These are phyloP conservation scores for Endogone sp. DNA, from an alignment of 192 early-diverging fungal genomes.

Conservation along the genomic window DNA sequence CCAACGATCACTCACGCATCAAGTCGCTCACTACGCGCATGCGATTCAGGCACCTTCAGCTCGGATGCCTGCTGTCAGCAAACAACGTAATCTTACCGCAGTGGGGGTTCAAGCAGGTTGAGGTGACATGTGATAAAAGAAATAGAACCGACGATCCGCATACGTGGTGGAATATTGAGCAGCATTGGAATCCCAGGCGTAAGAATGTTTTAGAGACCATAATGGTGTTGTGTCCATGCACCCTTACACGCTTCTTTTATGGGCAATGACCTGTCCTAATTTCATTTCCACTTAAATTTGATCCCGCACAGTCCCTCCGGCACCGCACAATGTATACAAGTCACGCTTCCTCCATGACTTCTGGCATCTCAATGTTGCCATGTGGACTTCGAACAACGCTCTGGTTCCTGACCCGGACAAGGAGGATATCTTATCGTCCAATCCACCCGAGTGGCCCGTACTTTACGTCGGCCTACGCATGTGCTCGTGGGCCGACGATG, in stretches of 20 bases:
- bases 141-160: constrained; percentile 51
- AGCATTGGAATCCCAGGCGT: constrained; percentile 75
- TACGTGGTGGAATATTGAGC: constrained; percentile 93
- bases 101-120: constrained; percentile 96
- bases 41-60: constrained; percentile 65
- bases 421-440: constrained; percentile 76
- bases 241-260: constrained; percentile 5
- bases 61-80: constrained; percentile 77
- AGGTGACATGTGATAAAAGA: constrained; percentile 82
- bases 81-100: constrained; percentile 77
- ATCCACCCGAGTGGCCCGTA: constrained; percentile 88
- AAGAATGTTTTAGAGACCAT: constrained; percentile 13
- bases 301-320: constrained; percentile 63
- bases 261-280: not conserved
- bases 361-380: constrained; percentile 86
- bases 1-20: constrained; percentile 41
- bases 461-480: constrained; percentile 84
- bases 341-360: constrained; percentile 82
- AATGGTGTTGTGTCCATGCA: not conserved
- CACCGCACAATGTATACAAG: constrained; percentile 55
- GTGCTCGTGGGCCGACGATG: constrained; percentile 85
- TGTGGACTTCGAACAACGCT: constrained; percentile 97
- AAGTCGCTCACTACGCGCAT: constrained; percentile 79
- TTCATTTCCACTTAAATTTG: constrained; percentile 8
- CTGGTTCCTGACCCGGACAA: constrained; percentile 90